A percentile compares a stretch with the other conserved stretches of the same genome.
These are phyloP conservation scores for Saccharomyces hybrid DNA, from an alignment of 1,139 yeast genomes.

Conservation along the genomic window DNA sequence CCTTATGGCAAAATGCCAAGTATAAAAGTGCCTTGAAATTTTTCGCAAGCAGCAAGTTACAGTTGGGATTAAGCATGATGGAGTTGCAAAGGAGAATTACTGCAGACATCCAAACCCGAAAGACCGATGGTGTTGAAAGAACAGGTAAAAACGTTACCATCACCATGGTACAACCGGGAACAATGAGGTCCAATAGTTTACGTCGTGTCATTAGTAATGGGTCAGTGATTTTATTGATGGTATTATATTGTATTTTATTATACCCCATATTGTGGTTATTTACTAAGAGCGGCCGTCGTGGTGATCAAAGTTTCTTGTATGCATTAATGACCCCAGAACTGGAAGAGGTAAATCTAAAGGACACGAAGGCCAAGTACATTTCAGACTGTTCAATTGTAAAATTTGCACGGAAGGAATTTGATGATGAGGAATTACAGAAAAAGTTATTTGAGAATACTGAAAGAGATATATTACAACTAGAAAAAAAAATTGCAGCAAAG, in stretches of 20 bases:
- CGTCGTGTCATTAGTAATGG: slow-evolving; percentile 77
- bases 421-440: slow-evolving; percentile 54
- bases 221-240: slow-evolving; percentile 55
- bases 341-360: slow-evolving; percentile 31
- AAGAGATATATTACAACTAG: slow-evolving; percentile 48
- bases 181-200: slow-evolving; percentile 81
- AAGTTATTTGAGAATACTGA: slow-evolving; percentile 57
- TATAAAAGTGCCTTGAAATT: slow-evolving; percentile 68
- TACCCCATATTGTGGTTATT: slow-evolving; percentile 82
- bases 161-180: slow-evolving; percentile 80
- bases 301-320: slow-evolving; percentile 70
- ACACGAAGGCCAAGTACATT: slow-evolving; percentile 59
- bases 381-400: slow-evolving; percentile 60
- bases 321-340: slow-evolving; percentile 70
- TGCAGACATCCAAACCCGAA: slow-evolving; percentile 33
- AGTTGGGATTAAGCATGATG: slow-evolving; percentile 62
- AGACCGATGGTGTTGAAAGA: slow-evolving; percentile 42
- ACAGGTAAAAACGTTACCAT: slow-evolving; percentile 67
- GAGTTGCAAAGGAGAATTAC: slow-evolving; percentile 65
- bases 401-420: slow-evolving; percentile 57
- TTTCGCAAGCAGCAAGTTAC: slow-evolving; percentile 74
- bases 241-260: slow-evolving; percentile 51
- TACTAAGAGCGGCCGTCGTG: slow-evolving; percentile 65
- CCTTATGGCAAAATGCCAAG: slow-evolving; percentile 53
- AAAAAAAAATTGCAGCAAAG: slow-evolving; percentile 62